These are phyloP conservation scores for Triticum monococcum DNA, from an alignment of 176 grass and related monocot species.

Conservation along the genomic window DNA sequence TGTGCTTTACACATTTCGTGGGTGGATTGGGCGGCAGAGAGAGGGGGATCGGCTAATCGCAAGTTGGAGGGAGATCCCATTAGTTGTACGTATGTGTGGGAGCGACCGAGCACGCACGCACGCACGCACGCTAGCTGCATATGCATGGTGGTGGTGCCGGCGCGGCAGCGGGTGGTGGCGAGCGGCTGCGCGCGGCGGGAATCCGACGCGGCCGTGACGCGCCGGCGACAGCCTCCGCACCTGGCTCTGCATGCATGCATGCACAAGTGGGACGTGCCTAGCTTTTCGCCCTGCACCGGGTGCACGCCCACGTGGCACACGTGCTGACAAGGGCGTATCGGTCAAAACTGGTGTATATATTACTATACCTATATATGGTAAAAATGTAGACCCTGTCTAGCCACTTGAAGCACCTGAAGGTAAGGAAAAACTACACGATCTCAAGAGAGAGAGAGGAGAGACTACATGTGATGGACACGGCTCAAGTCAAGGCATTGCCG, in stretches of 20 bases:
- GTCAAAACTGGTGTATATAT: too few relatives aligned
- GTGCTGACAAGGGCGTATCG: too few relatives aligned
- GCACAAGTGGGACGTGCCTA: too few relatives aligned
- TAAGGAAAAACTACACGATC: background rate
- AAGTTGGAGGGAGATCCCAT: background rate
- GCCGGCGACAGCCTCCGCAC: background rate
- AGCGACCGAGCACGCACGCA: too few relatives aligned
- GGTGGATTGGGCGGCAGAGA: background rate
- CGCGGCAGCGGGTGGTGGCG: too few relatives aligned
- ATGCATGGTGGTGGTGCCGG: too few relatives aligned
- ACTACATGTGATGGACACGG: background rate
- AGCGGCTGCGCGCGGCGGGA: background rate
- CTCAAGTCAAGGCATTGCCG: background rate
- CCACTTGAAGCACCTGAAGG: too few relatives aligned
- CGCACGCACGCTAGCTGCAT: too few relatives aligned
- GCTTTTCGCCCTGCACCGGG: background rate
- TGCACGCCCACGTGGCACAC: background rate
- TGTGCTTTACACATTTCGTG: constrained; percentile 27
- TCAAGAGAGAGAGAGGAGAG: background rate
- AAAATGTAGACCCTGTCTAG: background rate
- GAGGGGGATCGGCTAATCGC: background rate
- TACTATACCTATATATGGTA: background rate
- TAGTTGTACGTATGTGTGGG: too few relatives aligned
- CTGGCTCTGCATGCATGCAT: background rate
- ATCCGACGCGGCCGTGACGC: constrained; percentile 23